Evolutionary conservation across 768 basidiomycete genomes (phyloP).

Genomic region (Obba rivulosa): DNA sequence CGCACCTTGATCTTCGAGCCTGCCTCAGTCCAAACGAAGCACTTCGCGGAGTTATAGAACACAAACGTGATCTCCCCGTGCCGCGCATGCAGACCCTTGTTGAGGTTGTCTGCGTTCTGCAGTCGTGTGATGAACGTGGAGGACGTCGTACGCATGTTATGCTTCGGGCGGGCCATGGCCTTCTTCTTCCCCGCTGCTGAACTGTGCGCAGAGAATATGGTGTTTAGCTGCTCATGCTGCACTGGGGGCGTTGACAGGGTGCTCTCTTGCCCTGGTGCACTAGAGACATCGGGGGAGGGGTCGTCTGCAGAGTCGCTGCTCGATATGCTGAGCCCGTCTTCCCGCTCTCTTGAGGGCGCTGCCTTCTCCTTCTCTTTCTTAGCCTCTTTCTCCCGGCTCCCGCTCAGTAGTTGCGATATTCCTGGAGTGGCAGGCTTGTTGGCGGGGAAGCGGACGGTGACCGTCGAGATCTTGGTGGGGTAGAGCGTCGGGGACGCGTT

Average conservation of each 20-base stretch:
- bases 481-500: slow-evolving; percentile 30
- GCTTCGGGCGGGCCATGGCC: slow-evolving; percentile 67
- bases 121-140: slow-evolving; percentile 90
- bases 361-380: slow-evolving; percentile 31
- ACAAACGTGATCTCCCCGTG: slow-evolving; percentile 83
- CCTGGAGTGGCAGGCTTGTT: slow-evolving; percentile 54
- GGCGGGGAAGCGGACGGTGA: slow-evolving; percentile 58
- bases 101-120: slow-evolving; percentile 74
- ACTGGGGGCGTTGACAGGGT: slow-evolving; percentile 30
- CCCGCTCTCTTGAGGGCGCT: slow-evolving; percentile 11
- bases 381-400: slow-evolving; percentile 51
- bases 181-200: slow-evolving; percentile 58
- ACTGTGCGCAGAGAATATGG: slow-evolving; percentile 51
- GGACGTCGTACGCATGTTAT: slow-evolving; percentile 84
- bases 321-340: slow-evolving; percentile 70
- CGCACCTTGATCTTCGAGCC: slow-evolving; percentile 81
- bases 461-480: slow-evolving; percentile 59
- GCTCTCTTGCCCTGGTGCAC: slow-evolving; percentile 20
- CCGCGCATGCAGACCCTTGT: slow-evolving; percentile 64
- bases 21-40: slow-evolving; percentile 80
- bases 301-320: slow-evolving; percentile 79
- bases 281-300: slow-evolving; percentile 29
- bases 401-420: slow-evolving; percentile 62
- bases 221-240: slow-evolving; percentile 42
- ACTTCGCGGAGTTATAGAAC: slow-evolving; percentile 86